Evolutionary conservation across 1,284 basidiomycete genomes (phyloP).

Genomic region (Ganoderma sp.): DNA sequence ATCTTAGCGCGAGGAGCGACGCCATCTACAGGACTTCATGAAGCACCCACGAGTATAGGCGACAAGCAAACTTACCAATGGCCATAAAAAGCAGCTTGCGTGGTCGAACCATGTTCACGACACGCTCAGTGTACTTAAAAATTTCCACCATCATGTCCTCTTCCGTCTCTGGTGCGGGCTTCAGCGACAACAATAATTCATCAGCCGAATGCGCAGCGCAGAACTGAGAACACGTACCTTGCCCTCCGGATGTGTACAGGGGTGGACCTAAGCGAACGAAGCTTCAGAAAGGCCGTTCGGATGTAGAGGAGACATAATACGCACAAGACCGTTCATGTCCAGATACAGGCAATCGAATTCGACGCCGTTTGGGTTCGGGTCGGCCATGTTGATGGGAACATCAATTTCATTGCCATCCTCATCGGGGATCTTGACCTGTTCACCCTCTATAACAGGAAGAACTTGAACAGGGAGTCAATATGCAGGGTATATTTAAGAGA

Average conservation of each 20-base stretch:
- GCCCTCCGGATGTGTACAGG: conserved; percentile 98
- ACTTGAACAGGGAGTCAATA: conserved; percentile 51
- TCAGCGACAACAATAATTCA: background rate
- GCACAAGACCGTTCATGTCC: conserved; percentile 90
- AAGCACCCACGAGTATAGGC: conserved; percentile 1
- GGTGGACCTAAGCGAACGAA: conserved; percentile 76
- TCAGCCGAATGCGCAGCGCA: background rate
- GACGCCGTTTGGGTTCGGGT: conserved; percentile 92
- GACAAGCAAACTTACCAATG: conserved; percentile 67
- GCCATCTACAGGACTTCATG: conserved; percentile 66
- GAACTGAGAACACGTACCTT: conserved; percentile 57
- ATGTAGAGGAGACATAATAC: conserved; percentile 14
- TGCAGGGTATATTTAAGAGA: background rate
- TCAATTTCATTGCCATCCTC: conserved; percentile 72
- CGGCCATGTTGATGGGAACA: conserved; percentile 84
- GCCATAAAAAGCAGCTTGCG: conserved; percentile 98
- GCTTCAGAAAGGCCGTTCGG: background rate
- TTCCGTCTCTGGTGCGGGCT: conserved; percentile 96
- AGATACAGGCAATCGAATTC: conserved; percentile 98
- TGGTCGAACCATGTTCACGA: conserved; percentile 97
- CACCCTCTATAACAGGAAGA: conserved; percentile 82
- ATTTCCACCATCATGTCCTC: conserved; percentile 99
- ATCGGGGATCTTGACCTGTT: conserved; percentile 70
- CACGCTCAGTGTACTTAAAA: conserved; percentile 95
- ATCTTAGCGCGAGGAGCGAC: conserved; percentile 99